phyloP scores from a whole-genome alignment of 768 basidiomycete species.

The Hericium rajendrae region DNA sequence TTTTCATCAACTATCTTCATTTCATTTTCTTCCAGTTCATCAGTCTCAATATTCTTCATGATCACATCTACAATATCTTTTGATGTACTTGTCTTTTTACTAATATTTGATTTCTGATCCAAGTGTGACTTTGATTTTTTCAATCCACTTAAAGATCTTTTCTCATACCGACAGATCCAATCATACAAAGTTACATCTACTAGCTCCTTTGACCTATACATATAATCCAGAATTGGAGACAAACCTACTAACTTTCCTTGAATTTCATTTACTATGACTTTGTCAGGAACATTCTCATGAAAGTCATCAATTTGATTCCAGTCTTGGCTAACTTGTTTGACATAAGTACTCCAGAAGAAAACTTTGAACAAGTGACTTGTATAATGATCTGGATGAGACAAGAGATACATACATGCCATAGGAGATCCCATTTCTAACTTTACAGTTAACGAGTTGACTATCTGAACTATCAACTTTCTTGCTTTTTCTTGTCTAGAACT shows the following conservation, averaged over 20 bases:
- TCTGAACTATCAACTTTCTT: conserved; percentile 24
- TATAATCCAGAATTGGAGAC: conserved; percentile 26
- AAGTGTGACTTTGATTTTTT: background rate
- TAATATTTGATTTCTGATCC: too few species aligned
- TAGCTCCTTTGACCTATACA: conserved; percentile 16
- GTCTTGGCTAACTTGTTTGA: conserved; percentile 14
- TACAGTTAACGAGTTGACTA: conserved; percentile 26
- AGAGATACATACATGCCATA: conserved; percentile 26
- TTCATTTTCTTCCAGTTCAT: too few species aligned
- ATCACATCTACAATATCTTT: too few species aligned
- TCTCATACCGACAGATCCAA: conserved; percentile 9
- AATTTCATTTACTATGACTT: conserved; percentile 11
- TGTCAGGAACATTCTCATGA: conserved; percentile 1
- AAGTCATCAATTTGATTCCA: conserved; percentile 7
- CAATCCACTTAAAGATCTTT: background rate
- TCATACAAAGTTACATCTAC: conserved; percentile 19
- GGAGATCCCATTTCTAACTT: conserved; percentile 30
- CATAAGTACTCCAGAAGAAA: conserved; percentile 26
- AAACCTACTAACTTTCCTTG: conserved; percentile 11
- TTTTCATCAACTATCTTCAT: background rate
- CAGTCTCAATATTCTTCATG: too few species aligned
- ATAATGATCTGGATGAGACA: conserved; percentile 30
- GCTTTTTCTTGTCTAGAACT: conserved; percentile 13
- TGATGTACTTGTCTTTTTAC: too few species aligned
- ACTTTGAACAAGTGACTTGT: conserved; percentile 25